Evolutionary conservation across 176 grass and related monocot species (phyloP).

Genomic region (Juncus inflexus): DNA sequence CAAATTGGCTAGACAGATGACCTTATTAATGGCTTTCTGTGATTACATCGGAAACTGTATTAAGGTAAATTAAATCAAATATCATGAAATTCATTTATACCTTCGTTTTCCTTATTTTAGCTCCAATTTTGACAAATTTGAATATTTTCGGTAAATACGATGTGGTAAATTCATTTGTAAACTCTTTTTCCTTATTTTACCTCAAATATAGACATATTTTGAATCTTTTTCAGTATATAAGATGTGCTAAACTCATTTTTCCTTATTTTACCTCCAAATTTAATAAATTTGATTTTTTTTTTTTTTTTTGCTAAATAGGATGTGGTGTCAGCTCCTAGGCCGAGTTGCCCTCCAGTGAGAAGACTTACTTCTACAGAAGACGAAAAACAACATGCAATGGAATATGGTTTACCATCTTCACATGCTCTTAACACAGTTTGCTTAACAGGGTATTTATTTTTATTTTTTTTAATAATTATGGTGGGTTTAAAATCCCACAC

Average conservation of each 20-base stretch:
- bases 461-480: background rate
- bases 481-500: background rate
- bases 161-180: no score
- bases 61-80: slow-evolving; percentile 42
- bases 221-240: slow-evolving; percentile 31
- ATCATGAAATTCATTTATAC: slow-evolving; percentile 1
- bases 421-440: slow-evolving; percentile 91
- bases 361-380: slow-evolving; percentile 73
- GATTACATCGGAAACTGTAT: slow-evolving; percentile 86
- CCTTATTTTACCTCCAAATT: slow-evolving; percentile 5
- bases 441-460: slow-evolving; percentile 62
- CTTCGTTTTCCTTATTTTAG: background rate
- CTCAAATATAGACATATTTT: slow-evolving; percentile 1
- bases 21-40: slow-evolving; percentile 85
- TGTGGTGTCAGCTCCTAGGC: slow-evolving; percentile 78
- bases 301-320: slow-evolving; percentile 45
- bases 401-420: slow-evolving; percentile 91
- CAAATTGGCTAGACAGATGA: slow-evolving; percentile 95
- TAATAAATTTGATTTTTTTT: background rate
- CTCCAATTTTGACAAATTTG: background rate
- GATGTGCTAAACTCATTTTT: slow-evolving; percentile 37
- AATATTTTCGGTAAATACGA: background rate
- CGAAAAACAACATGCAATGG: slow-evolving; percentile 96
- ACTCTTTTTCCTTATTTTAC: background rate
- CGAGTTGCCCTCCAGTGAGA: slow-evolving; percentile 84